Percentiles rank a stretch among this genome's conserved stretches.
These are phyloP conservation scores for Endotrypanum monterogeii DNA, from an alignment of 208 protist genomes.

Conservation along the genomic window DNA sequence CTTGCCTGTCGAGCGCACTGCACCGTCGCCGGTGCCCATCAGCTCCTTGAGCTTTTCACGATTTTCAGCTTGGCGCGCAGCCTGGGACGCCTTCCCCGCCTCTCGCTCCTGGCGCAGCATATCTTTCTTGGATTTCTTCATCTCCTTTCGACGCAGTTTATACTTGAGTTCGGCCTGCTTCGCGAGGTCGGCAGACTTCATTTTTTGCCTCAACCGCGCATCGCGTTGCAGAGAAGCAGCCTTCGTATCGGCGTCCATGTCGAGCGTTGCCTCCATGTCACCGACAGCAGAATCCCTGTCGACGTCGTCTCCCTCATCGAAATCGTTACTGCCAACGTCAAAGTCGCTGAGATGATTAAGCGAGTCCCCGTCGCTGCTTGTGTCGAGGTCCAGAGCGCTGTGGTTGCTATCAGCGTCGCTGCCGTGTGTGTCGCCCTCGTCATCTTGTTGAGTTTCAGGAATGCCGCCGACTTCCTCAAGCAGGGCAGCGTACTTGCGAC, in stretches of 20 bases:
- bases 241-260: conserved; percentile 81
- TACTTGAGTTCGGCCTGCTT: conserved; percentile 84
- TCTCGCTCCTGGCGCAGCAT: conserved; percentile 68
- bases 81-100: conserved; percentile 44
- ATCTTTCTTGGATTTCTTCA: conserved; percentile 88
- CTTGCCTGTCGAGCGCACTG: conserved; percentile 55
- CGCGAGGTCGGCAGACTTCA: conserved; percentile 63
- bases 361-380: conserved; percentile 73
- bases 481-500: conserved; percentile 82
- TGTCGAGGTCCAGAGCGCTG: conserved; percentile 30
- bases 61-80: conserved; percentile 45
- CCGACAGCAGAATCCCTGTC: conserved; percentile 33
- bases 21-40: conserved; percentile 59
- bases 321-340: conserved; percentile 44
- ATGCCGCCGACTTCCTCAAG: conserved; percentile 84
- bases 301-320: conserved; percentile 25
- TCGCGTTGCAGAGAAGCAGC: conserved; percentile 76
- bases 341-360: conserved; percentile 87
- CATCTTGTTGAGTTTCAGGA: conserved; percentile 40
- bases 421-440: not conserved
- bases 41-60: conserved; percentile 57
- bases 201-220: conserved; percentile 54
- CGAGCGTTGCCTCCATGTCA: conserved; percentile 80
- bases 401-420: conserved; percentile 19
- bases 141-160: conserved; percentile 82